phyloP scores from a whole-genome alignment of 768 basidiomycete genomes.

The Xerocomus spinulosus region DNA sequence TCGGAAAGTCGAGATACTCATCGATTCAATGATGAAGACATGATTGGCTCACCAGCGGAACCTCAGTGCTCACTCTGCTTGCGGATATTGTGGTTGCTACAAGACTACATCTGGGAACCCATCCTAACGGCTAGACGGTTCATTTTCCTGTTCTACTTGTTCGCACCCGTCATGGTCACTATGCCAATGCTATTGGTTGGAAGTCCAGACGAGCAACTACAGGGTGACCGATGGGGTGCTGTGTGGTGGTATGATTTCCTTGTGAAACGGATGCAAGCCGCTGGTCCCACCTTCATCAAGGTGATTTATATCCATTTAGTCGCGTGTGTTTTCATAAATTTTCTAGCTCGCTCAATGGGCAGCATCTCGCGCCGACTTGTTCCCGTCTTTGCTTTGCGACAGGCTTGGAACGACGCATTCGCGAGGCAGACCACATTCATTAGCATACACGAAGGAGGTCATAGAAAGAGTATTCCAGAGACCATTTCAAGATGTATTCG shows the following conservation, averaged over 20 bases:
- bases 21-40: constrained; percentile 24
- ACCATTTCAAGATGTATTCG: constrained; percentile 85
- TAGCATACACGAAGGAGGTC: constrained; percentile 73
- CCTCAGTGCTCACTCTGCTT: constrained; percentile 42
- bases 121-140: constrained; percentile 80
- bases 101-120: constrained; percentile 73
- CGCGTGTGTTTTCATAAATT: constrained; percentile 8
- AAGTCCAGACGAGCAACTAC: constrained; percentile 45
- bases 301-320: constrained; percentile 36
- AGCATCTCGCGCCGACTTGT: constrained; percentile 89
- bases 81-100: constrained; percentile 45
- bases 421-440: constrained; percentile 73
- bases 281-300: constrained; percentile 97
- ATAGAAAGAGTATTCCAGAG: constrained; percentile 81
- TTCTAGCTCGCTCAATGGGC: constrained; percentile 95
- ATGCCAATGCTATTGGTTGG: constrained; percentile 82
- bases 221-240: constrained; percentile 86
- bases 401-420: constrained; percentile 86
- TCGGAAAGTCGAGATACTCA: constrained; percentile 10
- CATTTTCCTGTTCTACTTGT: constrained; percentile 74
- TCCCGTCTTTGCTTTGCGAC: constrained; percentile 82
- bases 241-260: constrained; percentile 97
- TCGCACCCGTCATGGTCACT: constrained; percentile 80
- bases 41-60: constrained; percentile 70
- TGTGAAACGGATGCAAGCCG: constrained; percentile 84